Evolutionary conservation across 2,329 filamentous ascomycete species (phyloP).

Genomic region (Myriosclerotinia duriaeana): DNA sequence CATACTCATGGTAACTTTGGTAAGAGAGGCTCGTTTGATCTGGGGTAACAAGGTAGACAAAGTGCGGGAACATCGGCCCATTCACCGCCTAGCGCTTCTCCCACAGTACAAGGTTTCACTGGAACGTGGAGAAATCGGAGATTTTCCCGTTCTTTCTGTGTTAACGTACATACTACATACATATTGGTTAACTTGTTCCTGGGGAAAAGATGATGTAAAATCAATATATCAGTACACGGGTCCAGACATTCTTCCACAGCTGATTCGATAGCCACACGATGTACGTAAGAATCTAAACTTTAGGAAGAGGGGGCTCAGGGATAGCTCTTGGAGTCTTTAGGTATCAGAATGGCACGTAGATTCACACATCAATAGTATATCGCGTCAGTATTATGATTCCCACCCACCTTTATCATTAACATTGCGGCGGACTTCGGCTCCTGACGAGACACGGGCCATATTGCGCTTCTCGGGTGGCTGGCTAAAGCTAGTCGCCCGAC

Average conservation of each 20-base stretch:
- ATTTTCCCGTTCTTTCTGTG: background rate
- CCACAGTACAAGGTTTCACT: constrained; percentile 16
- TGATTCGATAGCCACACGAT: constrained; percentile 16
- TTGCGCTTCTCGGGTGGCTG: constrained; percentile 25
- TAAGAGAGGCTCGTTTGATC: constrained; percentile 22
- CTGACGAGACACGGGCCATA: constrained; percentile 19
- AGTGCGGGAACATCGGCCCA: constrained; percentile 23
- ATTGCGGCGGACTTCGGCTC: constrained; percentile 16
- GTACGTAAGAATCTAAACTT: background rate
- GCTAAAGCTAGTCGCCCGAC: constrained; percentile 12
- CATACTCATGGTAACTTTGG: background rate
- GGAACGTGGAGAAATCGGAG: constrained; percentile 19
- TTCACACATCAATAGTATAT: background rate
- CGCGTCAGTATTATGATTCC: constrained; percentile 4
- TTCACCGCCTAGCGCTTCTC: constrained; percentile 18
- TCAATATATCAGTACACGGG: constrained; percentile 12
- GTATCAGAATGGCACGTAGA: constrained; percentile 2
- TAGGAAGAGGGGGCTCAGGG: background rate
- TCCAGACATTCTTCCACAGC: background rate
- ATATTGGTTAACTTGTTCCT: background rate
- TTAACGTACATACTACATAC: background rate
- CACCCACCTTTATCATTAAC: constrained; percentile 2
- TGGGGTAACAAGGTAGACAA: constrained; percentile 20
- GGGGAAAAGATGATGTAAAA: background rate
- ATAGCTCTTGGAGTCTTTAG: background rate